A percentile compares a stretch with the other conserved stretches of the same genome.
These are phyloP conservation scores for Coniochaeta hoffmannii DNA, from an alignment of 2,329 filamentous ascomycete species.

Conservation along the genomic window DNA sequence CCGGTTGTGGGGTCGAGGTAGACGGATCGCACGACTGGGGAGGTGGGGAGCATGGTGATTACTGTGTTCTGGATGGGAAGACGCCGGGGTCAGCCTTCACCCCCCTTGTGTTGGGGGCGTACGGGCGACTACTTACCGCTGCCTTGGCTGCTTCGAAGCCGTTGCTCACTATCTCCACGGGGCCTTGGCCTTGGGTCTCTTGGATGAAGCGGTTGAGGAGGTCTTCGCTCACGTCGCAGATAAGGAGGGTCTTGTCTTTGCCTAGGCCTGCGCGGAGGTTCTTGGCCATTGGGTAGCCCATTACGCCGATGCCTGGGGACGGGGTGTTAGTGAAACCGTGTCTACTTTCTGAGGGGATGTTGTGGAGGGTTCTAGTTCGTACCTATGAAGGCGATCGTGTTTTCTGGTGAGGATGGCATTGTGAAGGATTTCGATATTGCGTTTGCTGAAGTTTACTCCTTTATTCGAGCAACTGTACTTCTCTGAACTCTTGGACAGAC, in stretches of 20 bases:
- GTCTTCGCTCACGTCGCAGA: constrained; percentile 27
- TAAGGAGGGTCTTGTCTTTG: constrained; percentile 16
- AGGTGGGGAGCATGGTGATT: constrained; percentile 32
- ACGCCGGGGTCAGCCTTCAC: not conserved
- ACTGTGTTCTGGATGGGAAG: constrained; percentile 21
- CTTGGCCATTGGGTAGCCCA: constrained; percentile 27
- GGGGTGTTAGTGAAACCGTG: not conserved
- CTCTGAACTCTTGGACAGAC: too few relatives aligned
- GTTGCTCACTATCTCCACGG: constrained; percentile 25
- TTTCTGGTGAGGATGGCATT: constrained; percentile 13
- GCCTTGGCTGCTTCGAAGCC: constrained; percentile 28
- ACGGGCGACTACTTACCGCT: constrained; percentile 17
- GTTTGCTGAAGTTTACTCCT: not conserved
- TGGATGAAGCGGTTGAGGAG: constrained; percentile 27
- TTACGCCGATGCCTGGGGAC: constrained; percentile 21
- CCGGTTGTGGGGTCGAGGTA: constrained; percentile 25
- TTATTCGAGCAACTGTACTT: too few relatives aligned
- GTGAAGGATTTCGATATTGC: not conserved
- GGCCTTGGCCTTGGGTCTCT: constrained; percentile 25
- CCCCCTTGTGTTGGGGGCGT: not conserved
- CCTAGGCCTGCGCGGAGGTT: constrained; percentile 20
- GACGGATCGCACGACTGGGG: constrained; percentile 25
- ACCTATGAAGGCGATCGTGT: constrained; percentile 24
- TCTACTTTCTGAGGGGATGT: constrained; percentile 5
- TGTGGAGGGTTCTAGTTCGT: not conserved